phyloP scores from a whole-genome alignment of 2,329 filamentous ascomycete genomes.

The Didymella pomorum region DNA sequence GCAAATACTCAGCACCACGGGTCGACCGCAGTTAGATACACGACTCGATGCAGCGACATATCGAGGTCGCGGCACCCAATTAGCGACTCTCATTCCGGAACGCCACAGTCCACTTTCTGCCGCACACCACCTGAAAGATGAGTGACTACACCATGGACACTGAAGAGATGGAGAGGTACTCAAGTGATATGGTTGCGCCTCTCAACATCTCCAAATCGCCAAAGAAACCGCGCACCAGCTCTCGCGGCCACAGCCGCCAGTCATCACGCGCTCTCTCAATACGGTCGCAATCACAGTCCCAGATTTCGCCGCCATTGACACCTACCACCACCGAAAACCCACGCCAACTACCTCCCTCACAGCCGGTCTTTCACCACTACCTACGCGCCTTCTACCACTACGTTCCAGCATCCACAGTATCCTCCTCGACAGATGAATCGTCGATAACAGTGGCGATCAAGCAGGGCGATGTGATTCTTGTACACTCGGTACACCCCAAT shows the following conservation, averaged over 20 bases:
- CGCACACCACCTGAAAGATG: constrained; percentile 32
- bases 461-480: constrained; percentile 89
- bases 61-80: constrained; percentile 35
- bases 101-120: constrained; percentile 12
- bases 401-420: constrained; percentile 76
- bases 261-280: constrained; percentile 45
- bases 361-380: constrained; percentile 88
- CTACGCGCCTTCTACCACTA: constrained; percentile 94
- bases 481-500: constrained; percentile 97
- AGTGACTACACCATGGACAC: constrained; percentile 37
- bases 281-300: constrained; percentile 50
- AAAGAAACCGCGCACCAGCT: constrained; percentile 34
- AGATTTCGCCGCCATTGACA: constrained; percentile 80
- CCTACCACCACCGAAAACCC: constrained; percentile 71
- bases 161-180: constrained; percentile 43
- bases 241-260: constrained; percentile 40
- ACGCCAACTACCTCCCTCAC: constrained; percentile 50
- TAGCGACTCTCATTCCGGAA: constrained; percentile 30
- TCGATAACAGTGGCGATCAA: constrained; percentile 82
- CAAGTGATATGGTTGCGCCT: constrained; percentile 48
- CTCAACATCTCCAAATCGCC: constrained; percentile 50
- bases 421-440: constrained; percentile 73
- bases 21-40: constrained; percentile 23
- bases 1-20: constrained; percentile 11
- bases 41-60: constrained; percentile 42